phyloP scores from a whole-genome alignment of 257 asterid species.

The Apocynum venetum region DNA sequence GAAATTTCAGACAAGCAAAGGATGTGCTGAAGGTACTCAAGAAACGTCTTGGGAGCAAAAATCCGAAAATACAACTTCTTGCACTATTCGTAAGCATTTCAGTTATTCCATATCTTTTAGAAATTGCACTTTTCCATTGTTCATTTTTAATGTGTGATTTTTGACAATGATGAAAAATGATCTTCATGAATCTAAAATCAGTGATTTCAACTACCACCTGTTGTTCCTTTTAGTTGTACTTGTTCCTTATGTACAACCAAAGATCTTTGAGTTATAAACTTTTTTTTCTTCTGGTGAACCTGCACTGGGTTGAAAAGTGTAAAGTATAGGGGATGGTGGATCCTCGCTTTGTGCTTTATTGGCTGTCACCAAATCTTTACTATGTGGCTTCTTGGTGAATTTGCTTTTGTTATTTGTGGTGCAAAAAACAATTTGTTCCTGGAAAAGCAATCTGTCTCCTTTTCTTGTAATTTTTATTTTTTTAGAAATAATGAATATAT shows the following conservation, averaged over 20 bases:
- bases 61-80: conserved; percentile 89
- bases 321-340: not conserved
- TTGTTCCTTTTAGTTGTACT: not conserved
- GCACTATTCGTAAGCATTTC: conserved; percentile 68
- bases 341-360: not conserved
- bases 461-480: not conserved
- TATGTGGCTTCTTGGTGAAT: not conserved
- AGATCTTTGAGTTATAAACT: not conserved
- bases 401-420: not conserved
- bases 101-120: conserved; percentile 3
- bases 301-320: not conserved
- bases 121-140: not conserved
- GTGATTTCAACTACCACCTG: not conserved
- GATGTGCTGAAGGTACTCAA: conserved; percentile 86
- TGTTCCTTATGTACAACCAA: not conserved
- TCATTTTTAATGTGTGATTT: not conserved
- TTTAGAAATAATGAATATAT: conserved; percentile 1
- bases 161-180: not conserved
- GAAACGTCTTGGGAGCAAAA: conserved; percentile 79
- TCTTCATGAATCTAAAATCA: conserved; percentile 1
- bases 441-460: not conserved
- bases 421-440: not conserved
- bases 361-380: not conserved
- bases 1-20: conserved; percentile 75
- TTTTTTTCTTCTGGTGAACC: not conserved